Base-by-base conservation (phyloP, 148 eudicot species). In the Cornus suecica region DNA sequence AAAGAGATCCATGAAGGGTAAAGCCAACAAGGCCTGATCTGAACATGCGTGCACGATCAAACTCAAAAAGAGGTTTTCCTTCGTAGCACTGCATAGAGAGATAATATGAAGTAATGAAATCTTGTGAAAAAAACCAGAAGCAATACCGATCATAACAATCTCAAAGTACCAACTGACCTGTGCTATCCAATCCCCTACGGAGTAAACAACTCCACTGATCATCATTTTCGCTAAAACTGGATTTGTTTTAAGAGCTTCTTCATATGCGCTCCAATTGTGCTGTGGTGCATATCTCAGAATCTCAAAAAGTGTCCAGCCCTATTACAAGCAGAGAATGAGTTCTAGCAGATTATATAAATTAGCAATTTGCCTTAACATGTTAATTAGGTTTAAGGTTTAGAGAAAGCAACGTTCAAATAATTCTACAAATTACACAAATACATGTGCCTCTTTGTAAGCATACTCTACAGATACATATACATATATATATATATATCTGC, bases 181-280 rank as follows among this genome's bases (percentile, higher is more conserved):
- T 56, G 99, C 99, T 78, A 95, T 95, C 99, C 99, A 95, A 84
- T 95, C 99, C 65, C 99, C 99, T 15, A 93, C 3, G 52, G 99
- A 91, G 83, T 95, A 95, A 51, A 95, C 99, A 25, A 95, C 91
- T 82, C 99, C 99, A 82, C 99, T 95, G 69, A 95, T 95, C 70
- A 88, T 82, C 99, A 92, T 95, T 83, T 95, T 95, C 0, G 99
- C 97, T 24, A 95, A 80, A 11, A 95, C 93, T 0, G 99, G 99
- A 65, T 95, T 92, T 52, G 91, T 80, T 85, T 85, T 95, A 54
- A 95, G 90, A 76, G 90, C 93, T 85, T 84, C 94, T 85, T 92
- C 99, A 30, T 95, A 95, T 22, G 99, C 99, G 76, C 41, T 84
- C 99, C 97, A 95, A 78, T 88, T 95, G 83, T 95, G 99, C 42